phyloP scores from a whole-genome alignment of 495 filamentous ascomycete genomes.

The Aspergillus bridgeri region DNA sequence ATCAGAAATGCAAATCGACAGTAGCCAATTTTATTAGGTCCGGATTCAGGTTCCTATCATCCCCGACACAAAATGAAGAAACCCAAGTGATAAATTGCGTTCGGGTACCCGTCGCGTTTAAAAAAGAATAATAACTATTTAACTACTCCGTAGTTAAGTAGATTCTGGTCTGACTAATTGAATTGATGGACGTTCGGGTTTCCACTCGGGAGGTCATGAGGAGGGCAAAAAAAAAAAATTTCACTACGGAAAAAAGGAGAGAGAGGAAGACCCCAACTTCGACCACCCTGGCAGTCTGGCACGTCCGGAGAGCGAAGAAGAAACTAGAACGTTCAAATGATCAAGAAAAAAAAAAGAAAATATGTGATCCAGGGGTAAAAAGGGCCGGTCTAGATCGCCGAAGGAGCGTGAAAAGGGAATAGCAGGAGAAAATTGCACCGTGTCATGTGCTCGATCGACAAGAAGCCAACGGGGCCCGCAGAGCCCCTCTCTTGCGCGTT shows the following conservation, averaged over 20 bases:
- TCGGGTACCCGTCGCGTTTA: too few species aligned
- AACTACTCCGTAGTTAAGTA: too few species aligned
- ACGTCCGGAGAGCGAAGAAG: conserved; percentile 6
- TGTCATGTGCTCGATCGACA: conserved; percentile 45
- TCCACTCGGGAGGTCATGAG: background rate
- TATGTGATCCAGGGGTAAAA: conserved; percentile 17
- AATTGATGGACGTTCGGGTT: background rate
- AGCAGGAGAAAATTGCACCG: conserved; percentile 32
- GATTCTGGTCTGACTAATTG: background rate
- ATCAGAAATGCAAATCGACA: too few species aligned
- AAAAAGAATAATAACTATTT: background rate
- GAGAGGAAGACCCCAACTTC: conserved; percentile 12
- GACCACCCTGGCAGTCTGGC: conserved; percentile 11
- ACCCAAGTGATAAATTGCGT: too few species aligned
- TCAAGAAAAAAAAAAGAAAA: conserved; percentile 10
- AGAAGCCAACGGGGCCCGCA: conserved; percentile 8
- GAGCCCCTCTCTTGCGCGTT: conserved; percentile 11
- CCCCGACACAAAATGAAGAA: too few species aligned
- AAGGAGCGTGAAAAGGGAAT: conserved; percentile 9
- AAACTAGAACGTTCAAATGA: conserved; percentile 9
- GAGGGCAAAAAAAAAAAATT: background rate
- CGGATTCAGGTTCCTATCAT: too few species aligned
- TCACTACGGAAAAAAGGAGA: background rate
- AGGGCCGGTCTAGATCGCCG: conserved; percentile 33
- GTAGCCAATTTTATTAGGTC: too few species aligned